These are phyloP conservation scores for Hippophae tibetana DNA, from an alignment of 306 rosid species.

Conservation along the genomic window DNA sequence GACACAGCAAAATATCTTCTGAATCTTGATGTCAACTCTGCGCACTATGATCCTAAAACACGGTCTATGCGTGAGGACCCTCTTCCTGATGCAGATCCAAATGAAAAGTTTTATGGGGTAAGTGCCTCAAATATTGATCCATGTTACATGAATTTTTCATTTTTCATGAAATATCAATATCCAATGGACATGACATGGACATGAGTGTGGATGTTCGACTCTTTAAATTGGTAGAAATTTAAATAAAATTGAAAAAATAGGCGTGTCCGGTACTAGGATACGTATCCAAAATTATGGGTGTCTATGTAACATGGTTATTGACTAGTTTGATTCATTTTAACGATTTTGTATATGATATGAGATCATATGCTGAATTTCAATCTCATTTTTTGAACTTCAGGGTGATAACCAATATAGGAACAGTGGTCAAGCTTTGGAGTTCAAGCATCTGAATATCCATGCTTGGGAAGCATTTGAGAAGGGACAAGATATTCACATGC, in stretches of 20 bases:
- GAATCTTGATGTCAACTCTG: slow-evolving; percentile 56
- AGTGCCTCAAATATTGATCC: slow-evolving; percentile 6
- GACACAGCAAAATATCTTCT: slow-evolving; percentile 57
- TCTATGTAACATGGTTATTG: too few relatives aligned
- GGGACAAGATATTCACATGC: slow-evolving; percentile 66
- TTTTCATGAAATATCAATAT: background rate
- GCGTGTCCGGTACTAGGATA: too few relatives aligned
- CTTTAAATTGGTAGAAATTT: too few relatives aligned
- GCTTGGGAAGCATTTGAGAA: slow-evolving; percentile 67
- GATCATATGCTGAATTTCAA: background rate
- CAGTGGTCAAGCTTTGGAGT: slow-evolving; percentile 61
- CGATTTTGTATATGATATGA: background rate
- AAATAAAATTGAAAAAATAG: too few relatives aligned
- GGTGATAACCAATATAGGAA: slow-evolving; percentile 57
- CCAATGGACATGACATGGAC: too few relatives aligned
- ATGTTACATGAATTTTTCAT: background rate
- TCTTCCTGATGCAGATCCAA: slow-evolving; percentile 61
- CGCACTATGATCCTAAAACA: slow-evolving; percentile 56
- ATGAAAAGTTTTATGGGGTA: slow-evolving; percentile 51
- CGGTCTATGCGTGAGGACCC: slow-evolving; percentile 72
- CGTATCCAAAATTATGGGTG: too few relatives aligned
- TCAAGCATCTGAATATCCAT: slow-evolving; percentile 50
- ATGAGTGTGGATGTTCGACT: too few relatives aligned
- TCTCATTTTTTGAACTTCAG: slow-evolving; percentile 7
- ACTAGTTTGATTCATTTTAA: too few relatives aligned